Conservation (phyloP, 2,329 filamentous ascomycete genomes). For the Capronia coronata region DNA sequence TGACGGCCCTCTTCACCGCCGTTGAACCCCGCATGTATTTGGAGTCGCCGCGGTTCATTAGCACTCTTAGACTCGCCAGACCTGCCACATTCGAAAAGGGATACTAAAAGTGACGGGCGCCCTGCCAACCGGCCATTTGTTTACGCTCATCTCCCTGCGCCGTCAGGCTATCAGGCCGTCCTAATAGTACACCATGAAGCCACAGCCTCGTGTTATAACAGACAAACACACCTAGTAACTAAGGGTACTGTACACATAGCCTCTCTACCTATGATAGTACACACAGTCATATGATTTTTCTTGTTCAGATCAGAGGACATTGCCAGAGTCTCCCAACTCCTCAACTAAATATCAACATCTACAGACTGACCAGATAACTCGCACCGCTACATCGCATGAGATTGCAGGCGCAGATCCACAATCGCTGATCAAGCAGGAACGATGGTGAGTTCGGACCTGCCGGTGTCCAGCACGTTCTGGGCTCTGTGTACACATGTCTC, state of each 20-base stretch:
- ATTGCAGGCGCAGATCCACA: constrained; percentile 5
- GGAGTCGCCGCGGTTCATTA: not conserved
- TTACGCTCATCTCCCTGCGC: not conserved
- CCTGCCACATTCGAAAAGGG: not conserved
- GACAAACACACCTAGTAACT: too few relatives aligned
- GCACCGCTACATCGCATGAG: not conserved
- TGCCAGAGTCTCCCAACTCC: too few relatives aligned
- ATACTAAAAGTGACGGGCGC: not conserved
- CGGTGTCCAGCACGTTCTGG: not conserved
- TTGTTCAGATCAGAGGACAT: too few relatives aligned
- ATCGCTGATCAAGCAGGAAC: constrained; percentile 1
- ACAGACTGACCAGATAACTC: not conserved
- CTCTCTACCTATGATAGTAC: too few relatives aligned
- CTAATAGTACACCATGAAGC: too few relatives aligned
- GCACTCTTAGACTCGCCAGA: not conserved
- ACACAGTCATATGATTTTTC: too few relatives aligned
- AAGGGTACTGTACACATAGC: too few relatives aligned
- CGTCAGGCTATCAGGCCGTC: not conserved
- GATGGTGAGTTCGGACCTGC: constrained; percentile 13
- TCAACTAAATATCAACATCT: too few relatives aligned
- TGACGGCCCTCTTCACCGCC: too few relatives aligned
- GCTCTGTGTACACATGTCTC: constrained; percentile 8
- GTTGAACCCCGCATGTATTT: too few relatives aligned
- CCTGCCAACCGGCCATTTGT: not conserved
- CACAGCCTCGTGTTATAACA: too few relatives aligned